phyloP scores from a whole-genome alignment of 352 stramenopile species.

The Phytophthora constricta region DNA sequence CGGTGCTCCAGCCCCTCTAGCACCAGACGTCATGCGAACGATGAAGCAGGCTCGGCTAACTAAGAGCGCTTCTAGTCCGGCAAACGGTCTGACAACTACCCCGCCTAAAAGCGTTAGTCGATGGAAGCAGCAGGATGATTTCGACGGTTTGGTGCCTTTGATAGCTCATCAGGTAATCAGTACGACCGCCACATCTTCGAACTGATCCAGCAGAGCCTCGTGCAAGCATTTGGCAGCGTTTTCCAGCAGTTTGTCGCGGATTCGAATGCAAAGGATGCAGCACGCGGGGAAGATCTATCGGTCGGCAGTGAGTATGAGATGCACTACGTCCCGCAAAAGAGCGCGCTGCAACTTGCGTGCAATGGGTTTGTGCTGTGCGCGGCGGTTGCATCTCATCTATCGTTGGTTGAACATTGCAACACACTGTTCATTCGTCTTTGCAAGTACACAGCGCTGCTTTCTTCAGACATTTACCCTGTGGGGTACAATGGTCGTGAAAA shows the following conservation, averaged over 20 bases:
- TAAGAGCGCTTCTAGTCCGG: conserved; percentile 29
- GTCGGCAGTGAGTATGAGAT: conserved; percentile 37
- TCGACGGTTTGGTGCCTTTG: conserved; percentile 14
- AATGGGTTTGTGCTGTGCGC: conserved; percentile 78
- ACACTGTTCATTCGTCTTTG: conserved; percentile 63
- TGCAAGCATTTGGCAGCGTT: conserved; percentile 69
- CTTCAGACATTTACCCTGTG: conserved; percentile 62
- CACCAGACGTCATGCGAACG: conserved; percentile 31
- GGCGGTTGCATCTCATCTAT: conserved; percentile 61
- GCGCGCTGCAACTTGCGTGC: conserved; percentile 74
- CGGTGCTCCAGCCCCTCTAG: conserved; percentile 15
- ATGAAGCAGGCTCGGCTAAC: conserved; percentile 34
- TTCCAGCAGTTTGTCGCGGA: conserved; percentile 77
- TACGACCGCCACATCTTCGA: conserved; percentile 82
- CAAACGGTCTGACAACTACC: conserved; percentile 12
- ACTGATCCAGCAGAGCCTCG: conserved; percentile 56
- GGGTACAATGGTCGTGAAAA: conserved; percentile 71
- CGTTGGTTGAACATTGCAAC: conserved; percentile 66
- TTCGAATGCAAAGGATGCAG: conserved; percentile 55
- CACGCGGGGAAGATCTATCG: conserved; percentile 30
- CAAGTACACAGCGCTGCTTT: conserved; percentile 68
- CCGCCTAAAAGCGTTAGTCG: conserved; percentile 9
- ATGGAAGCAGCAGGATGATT: conserved; percentile 16
- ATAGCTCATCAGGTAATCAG: conserved; percentile 41
- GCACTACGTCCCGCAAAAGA: conserved; percentile 76